A percentile compares a stretch with the other conserved stretches of the same genome.
These are phyloP conservation scores for Leccinellum albellum DNA, from an alignment of 768 basidiomycete genomes.

Conservation along the genomic window DNA sequence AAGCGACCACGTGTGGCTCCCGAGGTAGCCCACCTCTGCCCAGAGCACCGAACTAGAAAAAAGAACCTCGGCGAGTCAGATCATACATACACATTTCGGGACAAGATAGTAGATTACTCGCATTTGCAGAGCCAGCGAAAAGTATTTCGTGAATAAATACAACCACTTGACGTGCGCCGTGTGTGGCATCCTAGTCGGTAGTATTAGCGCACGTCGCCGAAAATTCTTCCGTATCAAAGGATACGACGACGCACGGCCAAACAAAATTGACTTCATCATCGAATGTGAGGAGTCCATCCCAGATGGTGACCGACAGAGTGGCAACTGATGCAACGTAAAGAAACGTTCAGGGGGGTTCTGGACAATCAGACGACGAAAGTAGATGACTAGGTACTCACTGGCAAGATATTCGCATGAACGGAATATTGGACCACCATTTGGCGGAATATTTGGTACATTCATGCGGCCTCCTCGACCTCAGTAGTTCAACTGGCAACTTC, in stretches of 20 bases:
- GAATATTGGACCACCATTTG: not conserved
- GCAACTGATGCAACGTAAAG: conserved; percentile 5
- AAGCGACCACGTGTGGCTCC: not conserved
- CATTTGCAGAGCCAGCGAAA: conserved; percentile 15
- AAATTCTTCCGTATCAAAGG: not conserved
- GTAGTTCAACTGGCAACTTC: not conserved
- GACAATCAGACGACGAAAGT: not conserved
- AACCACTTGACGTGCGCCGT: conserved; percentile 23
- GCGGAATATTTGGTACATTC: not conserved
- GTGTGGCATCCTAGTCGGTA: conserved; percentile 12
- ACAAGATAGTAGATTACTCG: not conserved
- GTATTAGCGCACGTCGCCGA: rapidly evolving
- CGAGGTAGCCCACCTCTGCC: not conserved
- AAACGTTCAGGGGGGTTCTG: not conserved
- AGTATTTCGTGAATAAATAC: conserved; percentile 25
- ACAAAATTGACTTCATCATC: conserved; percentile 19
- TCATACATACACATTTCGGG: not conserved
- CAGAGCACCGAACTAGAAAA: not conserved
- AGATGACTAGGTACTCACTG: not conserved
- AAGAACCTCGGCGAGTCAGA: not conserved
- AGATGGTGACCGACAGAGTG: conserved; percentile 8
- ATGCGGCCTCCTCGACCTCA: conserved; percentile 1
- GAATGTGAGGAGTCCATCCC: conserved; percentile 20
- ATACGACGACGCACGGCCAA: conserved; percentile 20
- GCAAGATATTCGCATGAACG: conserved; percentile 6